These are phyloP conservation scores for Trifolium repens DNA, from an alignment of 306 rosid species.

Conservation along the genomic window DNA sequence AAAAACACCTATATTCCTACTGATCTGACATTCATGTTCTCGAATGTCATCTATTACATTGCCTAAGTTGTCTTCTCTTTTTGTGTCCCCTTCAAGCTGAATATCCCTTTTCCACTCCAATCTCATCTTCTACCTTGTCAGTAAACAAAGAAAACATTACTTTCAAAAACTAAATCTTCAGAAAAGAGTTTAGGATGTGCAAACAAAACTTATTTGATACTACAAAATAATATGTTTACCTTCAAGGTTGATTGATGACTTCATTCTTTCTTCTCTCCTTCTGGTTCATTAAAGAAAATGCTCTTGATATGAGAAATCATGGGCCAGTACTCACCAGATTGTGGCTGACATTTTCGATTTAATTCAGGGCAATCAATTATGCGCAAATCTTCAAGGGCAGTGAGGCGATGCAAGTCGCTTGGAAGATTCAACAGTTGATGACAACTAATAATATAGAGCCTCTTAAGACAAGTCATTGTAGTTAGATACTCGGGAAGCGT, in stretches of 20 bases:
- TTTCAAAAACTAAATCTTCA: not conserved
- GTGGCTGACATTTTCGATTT: not conserved
- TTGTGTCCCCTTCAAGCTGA: not conserved
- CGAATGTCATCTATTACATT: not conserved
- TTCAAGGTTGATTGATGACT: not conserved
- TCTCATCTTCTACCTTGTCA: too few relatives aligned
- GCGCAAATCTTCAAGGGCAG: not conserved
- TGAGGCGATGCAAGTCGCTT: not conserved
- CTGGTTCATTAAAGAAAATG: not conserved
- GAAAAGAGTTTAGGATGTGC: not conserved
- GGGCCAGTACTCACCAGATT: conserved; percentile 10
- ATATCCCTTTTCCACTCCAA: not conserved
- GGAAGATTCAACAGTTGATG: not conserved
- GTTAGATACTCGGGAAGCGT: not conserved
- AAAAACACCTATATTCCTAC: not conserved
- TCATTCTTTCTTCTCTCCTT: not conserved
- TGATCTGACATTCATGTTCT: not conserved
- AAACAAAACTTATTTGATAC: not conserved
- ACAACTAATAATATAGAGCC: not conserved
- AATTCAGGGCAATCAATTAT: conserved; percentile 24
- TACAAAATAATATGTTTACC: not conserved
- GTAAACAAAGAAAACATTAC: too few relatives aligned
- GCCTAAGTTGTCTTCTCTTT: not conserved
- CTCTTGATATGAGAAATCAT: conserved; percentile 23
- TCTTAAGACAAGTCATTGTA: not conserved